Conservation (phyloP, 1,284 basidiomycete species). For the Cryptococcus jaspeensis region DNA sequence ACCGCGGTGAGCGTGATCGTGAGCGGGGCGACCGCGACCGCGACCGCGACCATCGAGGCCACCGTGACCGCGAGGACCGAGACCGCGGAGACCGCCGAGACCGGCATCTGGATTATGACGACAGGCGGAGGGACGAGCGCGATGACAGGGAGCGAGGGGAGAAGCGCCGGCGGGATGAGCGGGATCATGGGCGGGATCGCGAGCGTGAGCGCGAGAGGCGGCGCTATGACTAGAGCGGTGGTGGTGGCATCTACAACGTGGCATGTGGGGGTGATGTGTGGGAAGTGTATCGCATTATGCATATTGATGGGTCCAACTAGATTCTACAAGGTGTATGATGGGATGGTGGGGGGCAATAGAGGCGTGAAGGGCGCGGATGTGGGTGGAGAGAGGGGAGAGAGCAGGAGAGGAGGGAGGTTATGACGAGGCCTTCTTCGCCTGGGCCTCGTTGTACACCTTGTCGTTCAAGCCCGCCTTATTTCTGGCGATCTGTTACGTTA, state of each 20-base stretch:
- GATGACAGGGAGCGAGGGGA: constrained; percentile 2
- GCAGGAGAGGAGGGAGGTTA: background rate
- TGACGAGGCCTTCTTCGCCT: constrained; percentile 50
- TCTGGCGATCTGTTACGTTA: constrained; percentile 68
- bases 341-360: no score
- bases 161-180: constrained; percentile 2
- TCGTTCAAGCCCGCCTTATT: constrained; percentile 93
- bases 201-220: background rate
- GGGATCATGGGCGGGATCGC: background rate
- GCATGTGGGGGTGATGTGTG: background rate
- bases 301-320: background rate
- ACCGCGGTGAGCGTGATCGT: background rate
- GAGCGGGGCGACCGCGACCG: constrained; percentile 4
- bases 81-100: constrained; percentile 11
- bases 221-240: background rate
- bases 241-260: background rate
- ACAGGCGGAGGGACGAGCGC: background rate
- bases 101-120: constrained; percentile 5
- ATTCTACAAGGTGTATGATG: no score
- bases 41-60: constrained; percentile 5
- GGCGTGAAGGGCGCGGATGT: no score
- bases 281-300: background rate
- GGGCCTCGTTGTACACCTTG: constrained; percentile 73
- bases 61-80: constrained; percentile 3
- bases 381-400: no score